Base-by-base conservation (phyloP, 345 rosid species). In the Lepidium aucheri region DNA sequence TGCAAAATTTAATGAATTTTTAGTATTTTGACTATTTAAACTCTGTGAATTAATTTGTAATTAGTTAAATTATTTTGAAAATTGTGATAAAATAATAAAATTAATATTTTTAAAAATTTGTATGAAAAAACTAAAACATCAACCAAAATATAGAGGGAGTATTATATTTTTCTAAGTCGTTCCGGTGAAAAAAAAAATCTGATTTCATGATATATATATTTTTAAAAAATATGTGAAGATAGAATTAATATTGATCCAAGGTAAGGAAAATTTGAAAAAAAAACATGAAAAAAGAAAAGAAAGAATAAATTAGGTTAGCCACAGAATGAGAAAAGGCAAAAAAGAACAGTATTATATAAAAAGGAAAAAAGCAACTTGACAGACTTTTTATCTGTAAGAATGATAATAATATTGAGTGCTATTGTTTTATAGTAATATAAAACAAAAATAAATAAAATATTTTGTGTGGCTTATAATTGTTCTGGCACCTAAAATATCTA, bases 401-500 rank as follows among this genome's bases (percentile, higher is more conserved):
- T 47, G 22, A 13, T 50, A 22, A 50, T 68, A 13, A 28, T 33
- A 54, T 42, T 33, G 33, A 14, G 56, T 56, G 61, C 11, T 16
- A 58, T 26, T 16, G 5, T 18, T 35, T 52, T 53, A 38, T 49
- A 40, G 26, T n/a, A 20, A 20, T 49, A 22, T 11, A 16, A 43
- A 6, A 24, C 13, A 43, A 38, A 70, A 44, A 57, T 17, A 50
- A 28, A 24, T 56, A 34, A 66, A 43, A 32, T 53, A 20, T 22
- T 40, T 15, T 65, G 16, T 63, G 72, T 59, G 77, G 77, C 67
- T 66, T 34, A 26, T 6, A 66, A 17, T 57, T 58, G 39, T 24
- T 34, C 34, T 24, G 55, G 12, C 66, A 9, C 5, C 63, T 72
- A 58, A 84, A 83, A 82, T 83, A 83, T 83, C 88, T 75, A 43